Evolutionary conservation across 1,139 yeast genomes (phyloP), one percentile per base, ranked within the genome.

Genomic region (Pichia sp.): DNA sequence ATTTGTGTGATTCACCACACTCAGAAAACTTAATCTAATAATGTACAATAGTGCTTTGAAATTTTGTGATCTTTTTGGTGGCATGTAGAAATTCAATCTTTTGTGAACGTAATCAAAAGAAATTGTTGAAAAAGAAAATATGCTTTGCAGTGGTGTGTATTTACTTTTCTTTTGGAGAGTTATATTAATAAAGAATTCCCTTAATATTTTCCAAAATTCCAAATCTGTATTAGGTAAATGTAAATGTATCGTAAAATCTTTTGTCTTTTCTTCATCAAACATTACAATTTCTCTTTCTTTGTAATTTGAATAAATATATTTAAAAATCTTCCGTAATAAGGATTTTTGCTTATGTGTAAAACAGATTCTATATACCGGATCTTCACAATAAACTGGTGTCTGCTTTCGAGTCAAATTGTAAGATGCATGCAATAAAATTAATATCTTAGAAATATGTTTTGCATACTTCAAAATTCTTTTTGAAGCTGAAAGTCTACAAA

Each of bases 21-120:
- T 39, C 15, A 47, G 15, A 19, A 51, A 31, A 34, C 52, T 43
- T n/a, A 41, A 21, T n/a, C 53, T 45, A n/a, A 51, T 45, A 4
- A 44, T 10, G 17, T 45, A 48, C 6, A 51, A 27, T n/a, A 51
- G 19, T 8, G 41, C 30, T 22, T 43, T 44, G 32, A 48, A 42
- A 19, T 40, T 42, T 10, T 21, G 8, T 7, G 34, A 33, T 32
- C 52, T 40, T 30, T 36, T 38, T 5, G 38, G 37, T 1, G 46
- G 48, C 15, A 36, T 33, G 30, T 30, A 21, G 35, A 43, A 36
- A 17, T 44, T 40, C 4, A 51, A 6, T 7, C n/a, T 30, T n/a
- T 39, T 45, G 8, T 20, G 21, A 4, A 27, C 24, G 11, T 22
- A 32, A 14, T 46, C 52, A 33, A 37, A 51, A 4, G 31, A 37